Evolutionary conservation across 2,329 filamentous ascomycete genomes (phyloP), one percentile per base, ranked within the genome.

Genomic region (Venturia effusa): DNA sequence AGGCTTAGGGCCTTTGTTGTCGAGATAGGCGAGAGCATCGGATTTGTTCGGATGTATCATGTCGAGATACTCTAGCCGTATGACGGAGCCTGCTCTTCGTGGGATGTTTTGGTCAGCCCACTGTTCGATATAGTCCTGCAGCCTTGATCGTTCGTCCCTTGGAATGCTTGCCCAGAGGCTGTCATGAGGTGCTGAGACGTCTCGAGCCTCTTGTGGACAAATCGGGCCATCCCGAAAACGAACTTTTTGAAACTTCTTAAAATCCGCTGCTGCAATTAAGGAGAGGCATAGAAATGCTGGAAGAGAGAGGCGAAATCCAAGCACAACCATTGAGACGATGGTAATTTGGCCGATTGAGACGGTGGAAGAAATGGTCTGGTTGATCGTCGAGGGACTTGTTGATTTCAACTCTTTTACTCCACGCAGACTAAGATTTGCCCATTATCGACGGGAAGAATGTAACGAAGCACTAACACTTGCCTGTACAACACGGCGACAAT

Each of bases 11-110:
- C 67, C 74, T 30, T 71, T 67, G n/a, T 73, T 73, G 57, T 79
- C 75, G 1, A 82, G 67, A 67, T 78, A 83, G 0, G 76, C 72
- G 10, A 82, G 67, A 1, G 75, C 78, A 59, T 74, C 73, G 0
- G 76, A 74, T 68, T 83, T 83, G 70, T 83, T 83, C 8, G 77
- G 71, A 39, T 74, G 78, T 2, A 83, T 70, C 0, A 77, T 76
- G 66, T 82, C 80, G 24, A 82, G 74, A 68, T 74, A 78, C 66
- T 73, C 76, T 45, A 81, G 17, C 6, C 15, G 1, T 13, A 30
- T 13, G 27, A 3, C 51, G 32, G 27, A 30, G 32, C 27, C 51
- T 55, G 17, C 27, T 34, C 19, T n/a, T 55, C 30, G 51, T n/a
- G 7, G 51, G 4, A 55, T 55, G 27, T n/a, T 55, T 34, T 55